phyloP scores from a whole-genome alignment of 257 asterid genomes.

The Henckelia pumila region DNA sequence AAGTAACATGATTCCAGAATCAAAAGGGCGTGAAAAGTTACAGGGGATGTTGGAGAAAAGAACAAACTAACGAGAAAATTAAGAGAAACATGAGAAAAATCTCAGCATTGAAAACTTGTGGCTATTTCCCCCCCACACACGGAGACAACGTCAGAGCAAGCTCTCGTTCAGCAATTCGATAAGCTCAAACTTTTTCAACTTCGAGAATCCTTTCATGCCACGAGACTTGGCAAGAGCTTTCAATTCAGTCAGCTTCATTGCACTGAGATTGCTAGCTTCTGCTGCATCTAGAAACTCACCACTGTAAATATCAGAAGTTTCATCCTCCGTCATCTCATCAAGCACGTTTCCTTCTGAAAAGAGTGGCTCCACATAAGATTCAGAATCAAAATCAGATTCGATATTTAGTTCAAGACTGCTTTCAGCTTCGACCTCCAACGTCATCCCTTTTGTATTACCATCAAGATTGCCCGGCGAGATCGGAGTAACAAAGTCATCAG shows the following conservation, averaged over 20 bases:
- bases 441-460: conserved; percentile 18
- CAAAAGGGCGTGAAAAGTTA: neutral
- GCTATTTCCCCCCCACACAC: neutral
- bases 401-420: conserved; percentile 12
- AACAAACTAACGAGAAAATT: neutral
- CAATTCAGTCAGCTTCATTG: conserved; percentile 59
- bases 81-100: neutral
- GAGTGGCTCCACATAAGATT: conserved; percentile 7
- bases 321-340: conserved; percentile 41
- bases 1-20: neutral
- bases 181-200: conserved; percentile 62
- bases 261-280: conserved; percentile 29
- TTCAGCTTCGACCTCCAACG: conserved; percentile 32
- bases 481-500: conserved; percentile 33
- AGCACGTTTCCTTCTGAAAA: conserved; percentile 36
- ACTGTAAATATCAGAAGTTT: conserved; percentile 32
- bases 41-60: neutral
- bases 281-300: conserved; percentile 30
- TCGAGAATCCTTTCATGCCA: conserved; percentile 67
- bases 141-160: neutral
- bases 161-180: conserved; percentile 36
- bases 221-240: conserved; percentile 68
- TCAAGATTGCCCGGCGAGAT: conserved; percentile 25
- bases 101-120: neutral
- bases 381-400: conserved; percentile 25